Percentiles rank a stretch among this genome's conserved stretches.
These are phyloP conservation scores for Phytophthora quininea DNA, from an alignment of 352 stramenopile species.

Conservation along the genomic window DNA sequence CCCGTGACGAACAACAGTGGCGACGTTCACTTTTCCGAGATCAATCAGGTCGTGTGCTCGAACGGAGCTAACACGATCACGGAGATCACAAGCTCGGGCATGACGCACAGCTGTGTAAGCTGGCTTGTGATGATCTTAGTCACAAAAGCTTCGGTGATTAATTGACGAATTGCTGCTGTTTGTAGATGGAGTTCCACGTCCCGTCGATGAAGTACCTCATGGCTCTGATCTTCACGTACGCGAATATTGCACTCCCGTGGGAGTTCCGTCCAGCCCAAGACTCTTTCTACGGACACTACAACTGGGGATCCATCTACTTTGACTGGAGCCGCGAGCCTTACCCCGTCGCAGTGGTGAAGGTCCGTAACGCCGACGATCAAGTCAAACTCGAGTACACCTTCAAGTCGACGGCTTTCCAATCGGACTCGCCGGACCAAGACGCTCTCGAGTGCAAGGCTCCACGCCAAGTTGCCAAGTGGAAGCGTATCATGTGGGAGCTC, in stretches of 20 bases:
- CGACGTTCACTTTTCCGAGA: constrained; percentile 93
- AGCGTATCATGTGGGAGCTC: constrained; percentile 46
- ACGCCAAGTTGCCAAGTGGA: constrained; percentile 39
- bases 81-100: constrained; percentile 92
- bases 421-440: constrained; percentile 48
- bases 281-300: constrained; percentile 87
- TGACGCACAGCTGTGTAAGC: constrained; percentile 93
- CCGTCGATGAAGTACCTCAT: constrained; percentile 60
- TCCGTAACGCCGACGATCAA: constrained; percentile 61
- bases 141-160: too few relatives aligned
- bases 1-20: constrained; percentile 53
- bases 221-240: constrained; percentile 69
- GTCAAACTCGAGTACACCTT: constrained; percentile 78
- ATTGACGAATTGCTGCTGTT: neutral
- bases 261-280: constrained; percentile 69
- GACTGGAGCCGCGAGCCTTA: constrained; percentile 75
- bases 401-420: constrained; percentile 47
- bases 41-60: constrained; percentile 92
- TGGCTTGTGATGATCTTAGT: too few relatives aligned
- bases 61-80: constrained; percentile 65
- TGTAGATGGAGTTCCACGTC: constrained; percentile 77
- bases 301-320: constrained; percentile 94
- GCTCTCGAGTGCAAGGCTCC: constrained; percentile 52
- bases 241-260: constrained; percentile 79
- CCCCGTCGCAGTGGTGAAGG: constrained; percentile 63